A percentile compares a stretch with the other conserved stretches of the same genome.
phyloP scores from a whole-genome alignment of 2,329 filamentous ascomycete species.

The Didymellaceae sp. region DNA sequence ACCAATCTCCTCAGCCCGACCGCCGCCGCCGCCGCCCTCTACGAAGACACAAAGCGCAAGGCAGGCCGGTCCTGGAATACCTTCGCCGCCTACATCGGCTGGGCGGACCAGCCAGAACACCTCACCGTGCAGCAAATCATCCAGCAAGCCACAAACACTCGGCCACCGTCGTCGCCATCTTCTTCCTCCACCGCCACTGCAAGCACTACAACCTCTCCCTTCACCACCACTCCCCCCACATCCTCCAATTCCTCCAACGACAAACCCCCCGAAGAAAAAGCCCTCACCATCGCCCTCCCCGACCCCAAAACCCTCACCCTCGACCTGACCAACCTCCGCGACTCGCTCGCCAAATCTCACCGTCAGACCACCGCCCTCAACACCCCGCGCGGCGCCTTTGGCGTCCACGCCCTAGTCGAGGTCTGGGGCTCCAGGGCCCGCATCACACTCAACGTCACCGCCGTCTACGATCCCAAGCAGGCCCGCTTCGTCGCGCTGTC shows the following conservation, averaged over 20 bases:
- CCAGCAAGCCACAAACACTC: conserved; percentile 18
- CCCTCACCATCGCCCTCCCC: conserved; percentile 33
- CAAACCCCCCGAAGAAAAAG: conserved; percentile 21
- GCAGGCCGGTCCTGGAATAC: conserved; percentile 28
- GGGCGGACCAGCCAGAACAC: conserved; percentile 25
- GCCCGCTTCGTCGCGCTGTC: conserved; percentile 46
- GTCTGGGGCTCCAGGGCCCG: conserved; percentile 52
- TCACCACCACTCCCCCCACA: conserved; percentile 20
- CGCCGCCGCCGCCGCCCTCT: conserved; percentile 30
- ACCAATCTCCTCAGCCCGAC: conserved; percentile 31
- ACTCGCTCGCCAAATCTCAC: too few relatives aligned
- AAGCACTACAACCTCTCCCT: too few relatives aligned
- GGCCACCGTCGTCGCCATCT: conserved; percentile 11
- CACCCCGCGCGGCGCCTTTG: conserved; percentile 54
- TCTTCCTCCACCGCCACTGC: conserved; percentile 13
- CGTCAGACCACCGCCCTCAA: conserved; percentile 31
- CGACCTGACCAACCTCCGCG: conserved; percentile 39
- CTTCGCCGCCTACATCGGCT: conserved; percentile 35
- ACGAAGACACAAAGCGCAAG: conserved; percentile 33
- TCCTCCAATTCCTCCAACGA: too few relatives aligned
- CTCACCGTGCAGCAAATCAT: conserved; percentile 20
- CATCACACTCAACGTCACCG: conserved; percentile 53
- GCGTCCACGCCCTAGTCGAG: conserved; percentile 55
- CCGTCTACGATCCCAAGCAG: conserved; percentile 54
- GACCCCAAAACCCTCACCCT: conserved; percentile 35